Percentiles rank a stretch among this genome's conserved stretches.
phyloP scores from a whole-genome alignment of 2,329 filamentous ascomycete genomes.

The Exophiala sp. region DNA sequence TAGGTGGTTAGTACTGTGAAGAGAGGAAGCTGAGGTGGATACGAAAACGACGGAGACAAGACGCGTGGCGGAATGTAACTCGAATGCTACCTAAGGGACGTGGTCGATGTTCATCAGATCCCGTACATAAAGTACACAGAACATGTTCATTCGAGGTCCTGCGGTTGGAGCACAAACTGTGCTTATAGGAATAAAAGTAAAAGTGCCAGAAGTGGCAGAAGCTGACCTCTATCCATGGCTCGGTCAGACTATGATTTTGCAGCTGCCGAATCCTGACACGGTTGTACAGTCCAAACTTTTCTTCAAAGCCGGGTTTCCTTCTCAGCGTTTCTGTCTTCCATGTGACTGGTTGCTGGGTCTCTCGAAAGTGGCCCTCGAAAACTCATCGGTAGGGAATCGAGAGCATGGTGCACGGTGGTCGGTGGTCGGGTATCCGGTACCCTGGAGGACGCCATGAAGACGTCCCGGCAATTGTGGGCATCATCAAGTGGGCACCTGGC shows the following conservation, averaged over 20 bases:
- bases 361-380: neutral
- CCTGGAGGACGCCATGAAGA: neutral
- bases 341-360: neutral
- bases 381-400: neutral
- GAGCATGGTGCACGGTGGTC: neutral
- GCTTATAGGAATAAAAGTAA: too few species aligned
- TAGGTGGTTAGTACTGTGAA: too few species aligned
- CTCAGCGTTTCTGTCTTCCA: neutral
- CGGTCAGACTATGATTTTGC: too few species aligned
- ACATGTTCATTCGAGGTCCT: too few species aligned
- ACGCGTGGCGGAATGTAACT: conserved; percentile 7
- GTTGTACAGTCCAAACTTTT: too few species aligned
- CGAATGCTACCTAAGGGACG: neutral
- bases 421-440: neutral
- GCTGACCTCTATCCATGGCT: too few species aligned
- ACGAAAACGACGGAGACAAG: conserved; percentile 2
- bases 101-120: too few species aligned
- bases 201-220: too few species aligned
- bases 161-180: too few species aligned
- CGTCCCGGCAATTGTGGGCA: neutral
- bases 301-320: neutral
- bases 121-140: too few species aligned
- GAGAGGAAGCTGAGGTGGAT: conserved; percentile 1
- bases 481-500: neutral
- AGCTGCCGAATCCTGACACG: too few species aligned